Evolutionary conservation across 2,329 filamentous ascomycete genomes (phyloP), one percentile per base, ranked within the genome.

Genomic region (Knoxdaviesia capensis): DNA sequence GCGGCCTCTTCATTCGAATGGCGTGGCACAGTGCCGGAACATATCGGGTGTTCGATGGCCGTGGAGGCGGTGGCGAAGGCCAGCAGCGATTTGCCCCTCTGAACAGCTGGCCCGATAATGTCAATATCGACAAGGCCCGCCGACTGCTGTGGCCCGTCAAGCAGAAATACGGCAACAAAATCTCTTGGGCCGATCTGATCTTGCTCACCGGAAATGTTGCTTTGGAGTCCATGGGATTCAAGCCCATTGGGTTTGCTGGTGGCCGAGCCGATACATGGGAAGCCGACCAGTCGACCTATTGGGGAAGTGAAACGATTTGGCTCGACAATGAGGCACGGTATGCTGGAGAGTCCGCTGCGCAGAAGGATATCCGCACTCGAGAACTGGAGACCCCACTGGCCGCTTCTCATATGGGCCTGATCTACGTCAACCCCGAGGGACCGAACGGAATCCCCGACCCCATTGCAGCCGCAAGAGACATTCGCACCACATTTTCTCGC

Each of bases 111-210:
- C 80, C 80, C 36, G 80, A 86, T 61, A 86, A 86, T 50, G 77
- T 74, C 53, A 76, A 66, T 51, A 69, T 86, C 42, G 80, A 86
- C 69, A 86, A 86, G 70, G 80, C 80, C 32, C 80, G 80, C 44
- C 79, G 80, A 48, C 71, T 86, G 43, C 64, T 86, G 36, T 84
- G 79, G 77, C 80, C 80, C 44, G 75, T 86, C 63, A 86, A 86
- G 71, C 79, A 83, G 51, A 86, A 86, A 68, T 86, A 86, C 49
- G 80, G 80, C 56, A 74, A 74, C 66, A 83, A 81, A 65, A 80
- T 86, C 59, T 85, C 80, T 0, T 86, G 80, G 80, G 76, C 80
- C 29, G 80, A 86, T 54, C 60, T 86, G 45, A 57, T 79, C 40
- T 65, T 84, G 44, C 68, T 86, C 42, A 71, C 77, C 31, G 80